A percentile compares a stretch with the other conserved stretches of the same genome.
Conservation (phyloP, 2,329 filamentous ascomycete species). For the Pseudogymnoascus sp. region DNA sequence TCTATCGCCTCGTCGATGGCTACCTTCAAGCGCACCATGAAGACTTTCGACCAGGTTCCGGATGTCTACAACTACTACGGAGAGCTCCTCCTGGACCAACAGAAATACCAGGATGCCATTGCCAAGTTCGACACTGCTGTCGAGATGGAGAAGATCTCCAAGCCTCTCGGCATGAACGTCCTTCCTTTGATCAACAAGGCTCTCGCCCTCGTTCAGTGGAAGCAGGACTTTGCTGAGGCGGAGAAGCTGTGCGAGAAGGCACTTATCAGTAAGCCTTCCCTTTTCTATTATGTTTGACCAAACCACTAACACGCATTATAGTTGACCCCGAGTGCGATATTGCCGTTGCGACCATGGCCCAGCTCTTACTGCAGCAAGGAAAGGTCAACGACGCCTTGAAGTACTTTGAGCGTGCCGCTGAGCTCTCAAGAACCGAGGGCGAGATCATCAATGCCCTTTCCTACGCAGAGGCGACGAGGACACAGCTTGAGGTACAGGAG, state of each 20-base stretch:
- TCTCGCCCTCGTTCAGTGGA: constrained; percentile 94
- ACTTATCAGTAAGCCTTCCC: constrained; percentile 70
- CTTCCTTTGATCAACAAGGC: constrained; percentile 98
- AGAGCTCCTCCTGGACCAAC: constrained; percentile 91
- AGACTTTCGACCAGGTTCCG: constrained; percentile 94
- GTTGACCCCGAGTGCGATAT: constrained; percentile 99
- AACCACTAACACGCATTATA: constrained; percentile 30
- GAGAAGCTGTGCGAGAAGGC: constrained; percentile 97
- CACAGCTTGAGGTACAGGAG: constrained; percentile 85
- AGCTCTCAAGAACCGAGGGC: constrained; percentile 86
- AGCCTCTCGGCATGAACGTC: constrained; percentile 95
- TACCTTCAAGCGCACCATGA: constrained; percentile 93
- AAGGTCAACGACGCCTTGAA: constrained; percentile 91
- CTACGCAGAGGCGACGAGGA: constrained; percentile 93
- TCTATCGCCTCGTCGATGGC: constrained; percentile 97
- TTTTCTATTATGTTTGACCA: neutral
- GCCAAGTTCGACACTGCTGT: constrained; percentile 98
- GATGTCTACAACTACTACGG: constrained; percentile 99
- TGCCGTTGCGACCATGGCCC: constrained; percentile 96
- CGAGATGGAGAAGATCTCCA: constrained; percentile 92
- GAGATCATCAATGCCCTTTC: constrained; percentile 95
- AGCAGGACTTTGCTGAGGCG: constrained; percentile 88
- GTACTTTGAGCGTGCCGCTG: constrained; percentile 94
- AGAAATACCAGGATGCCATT: constrained; percentile 89
- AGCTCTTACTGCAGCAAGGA: constrained; percentile 92